These are phyloP conservation scores for Trichoderma koningiopsis DNA, from an alignment of 2,329 filamentous ascomycete species.

Conservation along the genomic window DNA sequence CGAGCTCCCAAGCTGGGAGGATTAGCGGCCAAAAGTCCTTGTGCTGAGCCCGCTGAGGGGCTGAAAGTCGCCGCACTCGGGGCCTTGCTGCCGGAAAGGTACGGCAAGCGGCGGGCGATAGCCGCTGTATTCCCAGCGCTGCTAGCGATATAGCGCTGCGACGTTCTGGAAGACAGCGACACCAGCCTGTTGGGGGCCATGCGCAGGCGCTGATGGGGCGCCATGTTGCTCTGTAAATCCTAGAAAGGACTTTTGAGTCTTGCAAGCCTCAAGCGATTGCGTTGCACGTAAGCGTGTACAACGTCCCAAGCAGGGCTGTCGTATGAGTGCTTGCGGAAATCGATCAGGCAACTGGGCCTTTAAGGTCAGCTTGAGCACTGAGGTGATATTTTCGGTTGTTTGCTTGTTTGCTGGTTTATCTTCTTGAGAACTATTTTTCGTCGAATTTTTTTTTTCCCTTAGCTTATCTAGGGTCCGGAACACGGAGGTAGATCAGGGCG, in stretches of 20 bases:
- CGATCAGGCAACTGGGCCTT: neutral
- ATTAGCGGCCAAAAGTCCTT: slow-evolving; percentile 13
- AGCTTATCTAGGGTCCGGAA: neutral
- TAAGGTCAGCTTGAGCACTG: neutral
- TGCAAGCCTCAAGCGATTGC: neutral
- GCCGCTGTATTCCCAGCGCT: neutral
- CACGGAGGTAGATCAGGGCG: neutral
- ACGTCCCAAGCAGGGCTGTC: neutral
- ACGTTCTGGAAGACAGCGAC: neutral
- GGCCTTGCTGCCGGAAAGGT: slow-evolving; percentile 14
- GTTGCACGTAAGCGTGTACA: neutral
- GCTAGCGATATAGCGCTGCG: slow-evolving; percentile 3
- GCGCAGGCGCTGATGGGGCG: slow-evolving; percentile 18
- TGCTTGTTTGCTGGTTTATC: neutral
- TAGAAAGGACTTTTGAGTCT: neutral
- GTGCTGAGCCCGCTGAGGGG: slow-evolving; percentile 15
- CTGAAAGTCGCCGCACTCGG: neutral
- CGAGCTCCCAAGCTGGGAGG: neutral
- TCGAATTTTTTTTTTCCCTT: neutral
- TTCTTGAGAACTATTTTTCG: neutral
- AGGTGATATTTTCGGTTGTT: neutral
- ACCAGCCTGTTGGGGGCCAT: neutral
- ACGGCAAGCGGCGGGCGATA: slow-evolving; percentile 15
- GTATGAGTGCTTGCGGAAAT: neutral
- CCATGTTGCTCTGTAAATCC: slow-evolving; percentile 12